Evolutionary conservation across 108 stramenopile genomes (phyloP).

Genomic region (Fistulifera solaris): DNA sequence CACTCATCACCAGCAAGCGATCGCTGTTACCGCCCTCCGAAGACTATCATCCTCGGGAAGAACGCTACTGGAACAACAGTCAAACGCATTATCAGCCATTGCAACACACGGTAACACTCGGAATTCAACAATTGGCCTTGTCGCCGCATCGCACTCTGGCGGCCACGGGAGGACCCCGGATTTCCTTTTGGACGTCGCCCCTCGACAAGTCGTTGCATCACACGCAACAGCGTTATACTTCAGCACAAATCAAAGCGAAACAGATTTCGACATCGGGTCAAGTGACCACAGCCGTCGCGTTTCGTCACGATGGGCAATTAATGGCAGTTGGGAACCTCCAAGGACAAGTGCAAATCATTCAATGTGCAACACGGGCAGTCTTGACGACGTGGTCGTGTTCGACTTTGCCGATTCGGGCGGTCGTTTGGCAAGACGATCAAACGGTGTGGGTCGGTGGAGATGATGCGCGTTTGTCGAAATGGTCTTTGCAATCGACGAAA

Average conservation of each 20-base stretch:
- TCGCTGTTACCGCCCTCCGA: too few species aligned
- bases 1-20: too few species aligned
- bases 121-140: conserved; percentile 47
- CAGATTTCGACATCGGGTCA: conserved; percentile 62
- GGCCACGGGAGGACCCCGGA: conserved; percentile 2
- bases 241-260: background rate
- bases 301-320: conserved; percentile 62
- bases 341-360: conserved; percentile 57
- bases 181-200: too few species aligned
- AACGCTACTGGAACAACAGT: too few species aligned
- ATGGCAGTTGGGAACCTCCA: conserved; percentile 65
- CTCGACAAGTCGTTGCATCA: too few species aligned
- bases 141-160: conserved; percentile 90
- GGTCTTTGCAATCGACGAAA: too few species aligned
- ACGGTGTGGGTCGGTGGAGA: conserved; percentile 12
- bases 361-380: conserved; percentile 56
- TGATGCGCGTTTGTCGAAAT: conserved; percentile 19
- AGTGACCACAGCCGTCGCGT: conserved; percentile 41
- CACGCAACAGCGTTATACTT: too few species aligned
- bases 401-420: conserved; percentile 29
- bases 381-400: conserved; percentile 49
- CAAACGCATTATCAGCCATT: too few species aligned
- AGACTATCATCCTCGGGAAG: too few species aligned
- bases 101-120: too few species aligned
- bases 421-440: conserved; percentile 73